Conservation (phyloP, 768 basidiomycete genomes). For the Pulveroboletus sp. region DNA sequence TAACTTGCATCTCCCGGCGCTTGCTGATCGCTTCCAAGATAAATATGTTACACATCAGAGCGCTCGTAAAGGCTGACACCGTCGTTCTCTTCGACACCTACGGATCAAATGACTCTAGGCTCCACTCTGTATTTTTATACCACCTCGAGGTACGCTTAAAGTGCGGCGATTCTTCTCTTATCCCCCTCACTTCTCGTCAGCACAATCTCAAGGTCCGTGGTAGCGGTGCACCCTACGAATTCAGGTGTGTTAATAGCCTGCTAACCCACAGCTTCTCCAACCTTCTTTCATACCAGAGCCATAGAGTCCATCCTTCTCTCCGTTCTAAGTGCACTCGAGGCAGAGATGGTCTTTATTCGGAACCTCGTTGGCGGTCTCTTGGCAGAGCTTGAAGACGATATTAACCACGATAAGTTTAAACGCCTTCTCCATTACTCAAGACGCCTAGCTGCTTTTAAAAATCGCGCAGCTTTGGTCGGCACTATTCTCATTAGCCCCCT, state of each 20-base stretch:
- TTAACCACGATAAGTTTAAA: conserved; percentile 93
- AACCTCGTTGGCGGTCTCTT: conserved; percentile 87
- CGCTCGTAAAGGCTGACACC: conserved; percentile 89
- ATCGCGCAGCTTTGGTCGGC: conserved; percentile 77
- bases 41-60: conserved; percentile 93
- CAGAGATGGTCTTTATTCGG: conserved; percentile 93
- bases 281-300: conserved; percentile 53
- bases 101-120: conserved; percentile 80
- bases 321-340: conserved; percentile 88
- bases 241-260: conserved; percentile 51
- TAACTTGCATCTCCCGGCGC: not conserved
- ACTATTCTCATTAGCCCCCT: not conserved
- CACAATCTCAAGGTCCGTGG: conserved; percentile 80
- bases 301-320: conserved; percentile 91
- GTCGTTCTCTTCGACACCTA: conserved; percentile 92
- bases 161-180: conserved; percentile 9
- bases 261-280: conserved; percentile 11
- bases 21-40: conserved; percentile 46
- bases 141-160: conserved; percentile 66
- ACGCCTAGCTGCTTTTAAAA: conserved; percentile 84
- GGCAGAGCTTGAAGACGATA: conserved; percentile 92
- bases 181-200: conserved; percentile 36
- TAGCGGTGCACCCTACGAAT: conserved; percentile 79
- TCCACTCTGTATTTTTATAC: conserved; percentile 86
- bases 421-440: conserved; percentile 90